These are phyloP conservation scores for Paragyromitra xinjiangensis DNA, from an alignment of 495 filamentous ascomycete species.

Conservation along the genomic window DNA sequence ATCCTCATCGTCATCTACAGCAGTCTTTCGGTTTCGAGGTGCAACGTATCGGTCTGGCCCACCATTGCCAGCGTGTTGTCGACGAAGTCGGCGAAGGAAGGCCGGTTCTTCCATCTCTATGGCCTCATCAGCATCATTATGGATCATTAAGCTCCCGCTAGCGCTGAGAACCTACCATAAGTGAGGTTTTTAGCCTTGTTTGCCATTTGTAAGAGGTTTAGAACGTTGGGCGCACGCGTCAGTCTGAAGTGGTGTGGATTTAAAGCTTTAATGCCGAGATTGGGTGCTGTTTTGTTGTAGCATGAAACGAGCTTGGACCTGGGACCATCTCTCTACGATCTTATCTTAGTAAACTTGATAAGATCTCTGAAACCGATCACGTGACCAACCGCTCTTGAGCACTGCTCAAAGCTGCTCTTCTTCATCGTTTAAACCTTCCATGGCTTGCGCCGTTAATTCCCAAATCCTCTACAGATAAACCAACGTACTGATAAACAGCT, in stretches of 20 bases:
- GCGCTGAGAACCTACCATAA: constrained; percentile 58
- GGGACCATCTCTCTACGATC: too few species aligned
- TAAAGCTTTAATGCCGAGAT: background rate
- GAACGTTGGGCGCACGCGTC: background rate
- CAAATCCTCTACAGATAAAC: too few species aligned
- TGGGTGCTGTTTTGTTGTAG: constrained; percentile 26
- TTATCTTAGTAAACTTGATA: too few species aligned
- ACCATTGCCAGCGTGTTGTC: constrained; percentile 58
- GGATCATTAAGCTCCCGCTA: background rate
- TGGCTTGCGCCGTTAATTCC: too few species aligned
- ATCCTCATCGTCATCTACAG: constrained; percentile 59
- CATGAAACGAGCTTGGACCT: background rate
- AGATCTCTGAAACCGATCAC: too few species aligned
- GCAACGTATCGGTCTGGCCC: constrained; percentile 61
- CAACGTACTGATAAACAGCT: too few species aligned
- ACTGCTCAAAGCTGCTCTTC: too few species aligned
- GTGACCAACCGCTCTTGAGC: too few species aligned
- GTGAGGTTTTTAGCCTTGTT: constrained; percentile 61
- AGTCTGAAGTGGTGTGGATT: constrained; percentile 10
- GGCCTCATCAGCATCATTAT: constrained; percentile 14
- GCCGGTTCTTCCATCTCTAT: constrained; percentile 59
- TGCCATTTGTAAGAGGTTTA: constrained; percentile 58
- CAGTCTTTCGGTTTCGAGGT: constrained; percentile 58
- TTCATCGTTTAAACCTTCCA: too few species aligned
- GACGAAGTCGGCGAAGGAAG: constrained; percentile 61